Evolutionary conservation across 768 basidiomycete species (phyloP).

Genomic region (Harrya chromipes): DNA sequence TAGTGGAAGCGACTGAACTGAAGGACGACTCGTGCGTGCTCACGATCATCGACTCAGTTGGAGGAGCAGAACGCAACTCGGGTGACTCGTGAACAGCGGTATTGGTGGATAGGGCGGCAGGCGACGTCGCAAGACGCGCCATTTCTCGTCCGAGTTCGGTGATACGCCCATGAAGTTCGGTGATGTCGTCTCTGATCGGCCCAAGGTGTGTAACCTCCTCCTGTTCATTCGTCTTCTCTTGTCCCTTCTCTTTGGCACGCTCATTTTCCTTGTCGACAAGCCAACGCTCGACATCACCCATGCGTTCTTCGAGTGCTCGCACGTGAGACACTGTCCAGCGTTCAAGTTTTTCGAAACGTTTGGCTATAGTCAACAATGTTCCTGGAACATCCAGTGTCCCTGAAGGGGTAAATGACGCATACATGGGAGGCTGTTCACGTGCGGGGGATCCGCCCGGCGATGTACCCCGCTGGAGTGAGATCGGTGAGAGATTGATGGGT

Average conservation of each 20-base stretch:
- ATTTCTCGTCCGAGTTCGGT: slow-evolving; percentile 76
- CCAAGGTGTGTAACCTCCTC: slow-evolving; percentile 29
- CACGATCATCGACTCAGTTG: slow-evolving; percentile 46
- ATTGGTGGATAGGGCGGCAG: slow-evolving; percentile 42
- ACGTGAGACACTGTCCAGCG: slow-evolving; percentile 89
- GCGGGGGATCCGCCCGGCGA: slow-evolving; percentile 37
- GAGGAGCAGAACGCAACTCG: slow-evolving; percentile 43
- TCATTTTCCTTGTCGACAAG: slow-evolving; percentile 81
- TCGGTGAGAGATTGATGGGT: slow-evolving; percentile 53
- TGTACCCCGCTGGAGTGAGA: slow-evolving; percentile 51
- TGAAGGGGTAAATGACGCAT: slow-evolving; percentile 68
- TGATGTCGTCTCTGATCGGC: slow-evolving; percentile 63
- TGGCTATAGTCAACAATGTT: slow-evolving; percentile 69
- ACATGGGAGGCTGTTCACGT: slow-evolving; percentile 62
- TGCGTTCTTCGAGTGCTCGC: slow-evolving; percentile 84
- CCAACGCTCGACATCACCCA: slow-evolving; percentile 91
- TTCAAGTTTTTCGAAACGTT: slow-evolving; percentile 83
- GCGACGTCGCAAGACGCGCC: slow-evolving; percentile 64
- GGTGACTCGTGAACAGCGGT: slow-evolving; percentile 44
- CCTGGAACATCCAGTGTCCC: slow-evolving; percentile 74
- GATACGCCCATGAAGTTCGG: slow-evolving; percentile 72
- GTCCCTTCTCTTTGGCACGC: slow-evolving; percentile 41
- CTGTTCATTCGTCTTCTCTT: slow-evolving; percentile 11
- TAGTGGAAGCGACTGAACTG: slow-evolving; percentile 11
- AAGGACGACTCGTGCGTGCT: slow-evolving; percentile 28